Base-by-base conservation (phyloP, 495 filamentous ascomycete genomes). In the Aspergillus campestris region DNA sequence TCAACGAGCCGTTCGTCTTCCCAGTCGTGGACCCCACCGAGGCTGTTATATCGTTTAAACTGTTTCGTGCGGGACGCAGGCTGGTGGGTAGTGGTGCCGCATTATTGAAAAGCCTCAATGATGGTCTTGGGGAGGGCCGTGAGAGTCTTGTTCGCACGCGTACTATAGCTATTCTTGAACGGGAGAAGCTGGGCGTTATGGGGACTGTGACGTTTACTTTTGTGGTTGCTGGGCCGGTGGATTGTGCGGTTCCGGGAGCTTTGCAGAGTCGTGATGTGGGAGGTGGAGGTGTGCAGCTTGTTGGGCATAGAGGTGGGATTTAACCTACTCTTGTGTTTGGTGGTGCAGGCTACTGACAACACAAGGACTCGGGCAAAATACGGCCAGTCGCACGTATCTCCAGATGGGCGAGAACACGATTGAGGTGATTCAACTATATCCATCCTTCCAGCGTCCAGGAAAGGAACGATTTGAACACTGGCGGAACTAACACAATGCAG, bases 351-450 rank as follows among this genome's bases (percentile, higher is more conserved):
- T 40, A 29, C 27, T 40, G 30, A 15, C 2, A 3, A 11, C 10
- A 7, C 6, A 11, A 52, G 44, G 49, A n/a, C 41, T 55, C 10
- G 61, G 62, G 13, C 49, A 58, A 41, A 64, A 66, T 43, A 44
- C 46, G 30, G 37, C 47, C 11, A 44, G 32, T n/a, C 49, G 27
- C 27, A 55, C 13, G 31, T 52, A 61, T 11, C 47, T 71, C 33
- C 67, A 71, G 52, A 37, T 69, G 10, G 60, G 67, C 10, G 67
- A 69, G 38, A 70, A 70, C 34, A 66, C 64, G 3, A 42, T 60
- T 29, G 45, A 58, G 49, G 55, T 61, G 47, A 30, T 27, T 35
- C 33, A 11, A 29, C 27, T 7, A 11, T 15, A 34, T 31, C 37
- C 38, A 33, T 7, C 29, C 18, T 2, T 24, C 18, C 18, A 24